Base-by-base conservation (phyloP, 805 yeast species). In the Candida hungchunana region DNA sequence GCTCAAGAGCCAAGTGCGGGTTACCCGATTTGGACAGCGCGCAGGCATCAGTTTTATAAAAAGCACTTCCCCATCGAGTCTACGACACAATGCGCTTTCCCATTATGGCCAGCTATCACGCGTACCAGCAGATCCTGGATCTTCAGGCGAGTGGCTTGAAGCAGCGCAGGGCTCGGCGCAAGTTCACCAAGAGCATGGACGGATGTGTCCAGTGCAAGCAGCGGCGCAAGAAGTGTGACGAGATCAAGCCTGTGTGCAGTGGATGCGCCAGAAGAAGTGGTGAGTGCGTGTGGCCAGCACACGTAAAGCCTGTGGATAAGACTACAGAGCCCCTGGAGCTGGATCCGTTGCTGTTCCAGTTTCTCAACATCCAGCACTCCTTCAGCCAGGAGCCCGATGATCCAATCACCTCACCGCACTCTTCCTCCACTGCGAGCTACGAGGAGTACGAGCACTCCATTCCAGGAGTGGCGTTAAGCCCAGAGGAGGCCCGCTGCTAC, bases 141-240 rank as follows among this genome's bases (percentile, higher is more conserved):
- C 38, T 48, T n/a, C 26, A 40, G 11, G 26, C 4, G 8, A 12
- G 16, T 7, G 41, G 29, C 15, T 29, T 39, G 8, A 40, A 42
- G 29, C 32, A 32, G 29, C 42, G 36, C 17, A 40, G 34, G 10
- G 28, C 39, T 3, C 17, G 49, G 5, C 31, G 39, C 18, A 42
- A 42, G 36, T 42, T 37, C 38, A 39, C 36, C 28, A 50, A 49
- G 38, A 43, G 51, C 3, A 26, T 37, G 14, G 39, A 49, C 21
- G 57, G 57, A 5, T 52, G 57, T 29, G 10, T 46, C 7, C 25
- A 22, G 10, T 52, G 57, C 30, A 51, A 51, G 26, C 37, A 35
- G 29, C 40, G 46, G 31, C 37, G 50, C 24, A 50, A 51, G 43
- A 52, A 52, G 31, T 52, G 57, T 31, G 57, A 51, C 34, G 57